Base-by-base conservation (phyloP, 2,329 filamentous ascomycete genomes). In the Zymoseptoria ardabiliae region DNA sequence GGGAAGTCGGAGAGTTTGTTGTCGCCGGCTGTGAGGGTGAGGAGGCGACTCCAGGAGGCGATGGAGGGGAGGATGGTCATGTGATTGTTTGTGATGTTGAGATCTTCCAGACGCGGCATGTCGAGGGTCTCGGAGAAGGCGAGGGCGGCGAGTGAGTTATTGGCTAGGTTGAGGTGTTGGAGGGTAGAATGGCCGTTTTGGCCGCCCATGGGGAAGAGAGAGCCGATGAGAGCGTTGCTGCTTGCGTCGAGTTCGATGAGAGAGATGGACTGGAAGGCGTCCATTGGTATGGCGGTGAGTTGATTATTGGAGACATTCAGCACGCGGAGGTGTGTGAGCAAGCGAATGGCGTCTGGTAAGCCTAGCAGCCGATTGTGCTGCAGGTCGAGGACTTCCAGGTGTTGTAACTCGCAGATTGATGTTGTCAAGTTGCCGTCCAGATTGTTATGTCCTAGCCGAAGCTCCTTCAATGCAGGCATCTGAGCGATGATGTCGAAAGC, bases 241-340 rank as follows among this genome's bases (percentile, higher is more conserved):
- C 86, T 84, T 8, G 85, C 86, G 54, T 84, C 79, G 2, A 97
- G 75, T 64, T 96, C 90, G 0, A 83, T 84, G 49, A 97, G 73
- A 0, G 90, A 86, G 54, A 95, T 73, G 11, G 80, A 79, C 11
- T 82, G 81, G 28, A 97, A 77, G 3, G 81, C 78, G 6, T 87
- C 83, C 68, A 93, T 89, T 0, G 89, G 88, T 11, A 97, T 71
- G 2, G 80, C 79, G 54, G 83, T 83, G 25, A 99, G 81, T 56
- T 83, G 81, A 67, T 99, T 99, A 65, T 91, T 85, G 59, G 87
- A 85, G 21, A 97, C 72, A 69, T 96, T 93, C 55, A 97, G 77
- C 9, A 89, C 82, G 23, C 89, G 86, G 28, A 99, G 81, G 22
- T 82, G 82, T 2, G 78, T 77, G 63, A 97, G 81, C 25, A 83